These are phyloP conservation scores for Mucor racemosus DNA, from an alignment of 371 early-diverging fungal genomes.

Conservation along the genomic window DNA sequence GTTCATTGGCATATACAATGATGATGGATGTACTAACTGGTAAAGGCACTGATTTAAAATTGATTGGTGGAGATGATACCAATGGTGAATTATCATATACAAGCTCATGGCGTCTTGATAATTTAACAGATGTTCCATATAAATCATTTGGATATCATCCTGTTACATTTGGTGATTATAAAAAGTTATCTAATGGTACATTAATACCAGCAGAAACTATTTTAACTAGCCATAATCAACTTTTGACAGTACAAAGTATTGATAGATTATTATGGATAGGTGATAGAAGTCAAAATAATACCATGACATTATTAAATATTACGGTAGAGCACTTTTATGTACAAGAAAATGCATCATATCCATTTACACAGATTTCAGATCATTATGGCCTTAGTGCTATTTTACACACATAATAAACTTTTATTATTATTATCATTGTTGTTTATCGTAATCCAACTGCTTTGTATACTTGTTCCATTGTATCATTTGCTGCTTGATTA, in stretches of 20 bases:
- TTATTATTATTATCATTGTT: neutral
- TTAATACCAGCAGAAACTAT: slow-evolving; percentile 62
- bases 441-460: slow-evolving; percentile 60
- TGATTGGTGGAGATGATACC: slow-evolving; percentile 7
- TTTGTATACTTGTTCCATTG: slow-evolving; percentile 60
- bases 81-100: neutral
- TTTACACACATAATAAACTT: slow-evolving; percentile 9
- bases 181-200: slow-evolving; percentile 42
- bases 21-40: slow-evolving; percentile 75
- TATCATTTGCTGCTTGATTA: slow-evolving; percentile 52
- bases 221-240: slow-evolving; percentile 61
- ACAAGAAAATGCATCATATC: slow-evolving; percentile 27
- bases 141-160: slow-evolving; percentile 72
- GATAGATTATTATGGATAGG: slow-evolving; percentile 69
- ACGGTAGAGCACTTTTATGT: slow-evolving; percentile 42
- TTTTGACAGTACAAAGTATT: slow-evolving; percentile 64
- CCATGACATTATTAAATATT: slow-evolving; percentile 23
- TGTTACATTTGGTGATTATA: slow-evolving; percentile 76
- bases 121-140: slow-evolving; percentile 59
- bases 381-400: slow-evolving; percentile 35
- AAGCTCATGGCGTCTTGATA: slow-evolving; percentile 19
- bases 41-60: slow-evolving; percentile 44
- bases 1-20: slow-evolving; percentile 62
- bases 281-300: slow-evolving; percentile 12
- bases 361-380: slow-evolving; percentile 57